Percentiles rank a stretch among this genome's conserved stretches.
Conservation (phyloP, 768 basidiomycete species). For the Tulasnella sp. region DNA sequence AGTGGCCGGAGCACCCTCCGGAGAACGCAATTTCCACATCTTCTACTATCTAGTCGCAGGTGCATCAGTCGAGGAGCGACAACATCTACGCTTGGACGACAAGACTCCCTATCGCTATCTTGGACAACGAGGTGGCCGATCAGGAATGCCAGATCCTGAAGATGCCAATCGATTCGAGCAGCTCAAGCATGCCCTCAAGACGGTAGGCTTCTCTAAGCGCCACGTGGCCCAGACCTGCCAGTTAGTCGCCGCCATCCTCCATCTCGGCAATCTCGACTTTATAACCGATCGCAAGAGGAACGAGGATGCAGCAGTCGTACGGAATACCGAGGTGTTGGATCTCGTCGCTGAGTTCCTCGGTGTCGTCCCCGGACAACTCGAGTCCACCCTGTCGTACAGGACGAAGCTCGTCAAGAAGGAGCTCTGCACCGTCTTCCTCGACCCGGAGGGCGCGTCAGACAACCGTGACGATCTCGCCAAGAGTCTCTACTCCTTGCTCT, state of each 20-base stretch:
- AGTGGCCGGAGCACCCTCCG: constrained; percentile 80
- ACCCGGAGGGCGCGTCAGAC: constrained; percentile 87
- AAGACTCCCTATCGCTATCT: constrained; percentile 83
- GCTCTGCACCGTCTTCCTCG: constrained; percentile 93
- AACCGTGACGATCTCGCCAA: constrained; percentile 94
- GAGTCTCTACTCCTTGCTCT: constrained; percentile 88
- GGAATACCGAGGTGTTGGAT: constrained; percentile 75
- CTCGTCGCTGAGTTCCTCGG: constrained; percentile 91
- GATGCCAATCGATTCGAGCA: constrained; percentile 89
- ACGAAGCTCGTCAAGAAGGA: constrained; percentile 93
- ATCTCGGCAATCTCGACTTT: constrained; percentile 95
- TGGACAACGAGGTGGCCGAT: constrained; percentile 55
- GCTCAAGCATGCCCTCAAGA: constrained; percentile 90
- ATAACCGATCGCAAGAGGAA: constrained; percentile 75
- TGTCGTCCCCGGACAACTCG: constrained; percentile 65
- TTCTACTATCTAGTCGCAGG: constrained; percentile 97
- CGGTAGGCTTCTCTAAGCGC: constrained; percentile 87
- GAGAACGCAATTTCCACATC: constrained; percentile 96
- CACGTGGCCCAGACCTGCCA: constrained; percentile 96
- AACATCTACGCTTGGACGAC: constrained; percentile 80
- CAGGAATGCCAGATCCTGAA: constrained; percentile 46
- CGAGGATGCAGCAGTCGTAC: constrained; percentile 88
- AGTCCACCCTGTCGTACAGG: constrained; percentile 81
- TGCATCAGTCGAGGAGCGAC: constrained; percentile 79
- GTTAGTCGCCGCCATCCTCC: constrained; percentile 90